Percentiles rank a stretch among this genome's conserved stretches.
These are phyloP conservation scores for Myxozyma neotropica DNA, from an alignment of 805 yeast genomes.

Conservation along the genomic window DNA sequence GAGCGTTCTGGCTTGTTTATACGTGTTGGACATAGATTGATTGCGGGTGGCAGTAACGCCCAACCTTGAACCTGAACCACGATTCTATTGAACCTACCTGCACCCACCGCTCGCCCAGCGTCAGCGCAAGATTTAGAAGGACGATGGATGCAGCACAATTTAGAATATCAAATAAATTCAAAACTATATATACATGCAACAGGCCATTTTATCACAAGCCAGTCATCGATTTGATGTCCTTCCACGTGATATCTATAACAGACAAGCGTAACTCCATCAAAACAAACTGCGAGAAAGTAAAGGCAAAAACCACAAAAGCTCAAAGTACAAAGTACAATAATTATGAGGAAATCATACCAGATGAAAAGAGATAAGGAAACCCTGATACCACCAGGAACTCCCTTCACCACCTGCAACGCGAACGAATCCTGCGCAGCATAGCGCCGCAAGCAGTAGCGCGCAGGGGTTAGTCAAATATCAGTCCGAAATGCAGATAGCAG, in stretches of 20 bases:
- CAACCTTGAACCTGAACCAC: conserved; percentile 2
- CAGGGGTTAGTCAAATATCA: not conserved
- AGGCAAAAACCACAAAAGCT: not conserved
- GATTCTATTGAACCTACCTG: too few relatives aligned
- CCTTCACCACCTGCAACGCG: too few relatives aligned
- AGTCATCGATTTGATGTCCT: not conserved
- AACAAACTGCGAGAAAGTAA: not conserved
- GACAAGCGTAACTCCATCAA: not conserved
- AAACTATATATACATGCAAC: too few relatives aligned
- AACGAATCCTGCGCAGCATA: too few relatives aligned
- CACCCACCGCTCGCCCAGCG: too few relatives aligned
- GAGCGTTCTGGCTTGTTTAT: not conserved
- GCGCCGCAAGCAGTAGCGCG: not conserved
- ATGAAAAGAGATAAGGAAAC: not conserved
- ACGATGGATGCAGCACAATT: too few relatives aligned
- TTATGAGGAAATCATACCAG: not conserved
- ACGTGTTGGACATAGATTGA: not conserved
- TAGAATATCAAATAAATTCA: too few relatives aligned
- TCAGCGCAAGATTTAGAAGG: too few relatives aligned
- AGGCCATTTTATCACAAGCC: not conserved
- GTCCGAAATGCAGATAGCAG: not conserved
- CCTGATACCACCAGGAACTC: too few relatives aligned
- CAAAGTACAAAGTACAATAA: too few relatives aligned
- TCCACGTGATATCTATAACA: not conserved
- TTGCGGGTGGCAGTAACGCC: not conserved